A percentile compares a stretch with the other conserved stretches of the same genome.
Conservation (phyloP, 495 filamentous ascomycete genomes). For the Baudoinia panamericana region DNA sequence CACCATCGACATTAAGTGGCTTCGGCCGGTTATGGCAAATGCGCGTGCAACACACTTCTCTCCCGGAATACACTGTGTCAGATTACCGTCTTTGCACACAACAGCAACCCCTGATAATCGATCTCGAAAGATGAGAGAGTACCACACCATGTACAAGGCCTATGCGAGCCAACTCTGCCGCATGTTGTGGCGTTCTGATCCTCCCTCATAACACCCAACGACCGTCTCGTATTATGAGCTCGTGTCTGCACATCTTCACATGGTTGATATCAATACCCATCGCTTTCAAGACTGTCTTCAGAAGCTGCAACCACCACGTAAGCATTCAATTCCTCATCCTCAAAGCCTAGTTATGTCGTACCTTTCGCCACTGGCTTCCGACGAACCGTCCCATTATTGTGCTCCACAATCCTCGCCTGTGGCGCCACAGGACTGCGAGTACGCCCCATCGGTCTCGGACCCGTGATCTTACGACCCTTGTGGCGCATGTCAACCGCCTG, state of each 20-base stretch:
- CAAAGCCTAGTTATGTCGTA: neutral
- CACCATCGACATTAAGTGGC: no score
- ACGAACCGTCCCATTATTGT: conserved; percentile 18
- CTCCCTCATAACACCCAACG: no score
- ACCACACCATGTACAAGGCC: no score
- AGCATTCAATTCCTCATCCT: neutral
- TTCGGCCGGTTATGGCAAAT: no score
- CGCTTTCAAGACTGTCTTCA: conserved; percentile 14
- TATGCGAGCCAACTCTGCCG: no score
- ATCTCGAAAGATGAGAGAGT: no score
- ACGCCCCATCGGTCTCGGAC: conserved; percentile 31
- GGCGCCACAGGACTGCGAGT: conserved; percentile 12
- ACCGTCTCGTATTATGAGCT: no score
- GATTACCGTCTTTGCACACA: no score
- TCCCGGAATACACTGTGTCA: no score
- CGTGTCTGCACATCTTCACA: neutral
- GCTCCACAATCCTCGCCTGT: conserved; percentile 14
- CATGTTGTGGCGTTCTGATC: no score
- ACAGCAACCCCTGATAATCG: no score
- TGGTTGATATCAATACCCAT: neutral
- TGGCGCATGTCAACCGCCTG: conserved; percentile 19
- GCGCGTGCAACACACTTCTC: no score
- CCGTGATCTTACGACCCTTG: conserved; percentile 28
- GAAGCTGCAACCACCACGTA: conserved; percentile 3
- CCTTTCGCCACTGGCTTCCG: conserved; percentile 19